Conservation (phyloP, 495 filamentous ascomycete genomes). For the Cryomyces antarcticus region DNA sequence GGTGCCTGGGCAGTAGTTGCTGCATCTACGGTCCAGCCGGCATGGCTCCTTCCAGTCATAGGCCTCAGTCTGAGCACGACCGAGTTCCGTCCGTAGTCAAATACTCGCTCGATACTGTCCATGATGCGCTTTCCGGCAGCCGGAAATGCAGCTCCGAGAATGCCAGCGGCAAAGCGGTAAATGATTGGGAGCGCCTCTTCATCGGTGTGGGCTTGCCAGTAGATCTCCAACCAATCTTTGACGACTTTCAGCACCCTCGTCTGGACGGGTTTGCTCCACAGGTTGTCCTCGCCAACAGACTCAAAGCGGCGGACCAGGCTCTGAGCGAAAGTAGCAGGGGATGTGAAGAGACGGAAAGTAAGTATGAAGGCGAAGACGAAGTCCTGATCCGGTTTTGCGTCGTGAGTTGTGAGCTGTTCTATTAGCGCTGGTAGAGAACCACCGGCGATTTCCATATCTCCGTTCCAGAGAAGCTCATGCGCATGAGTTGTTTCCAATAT, state of each 20-base stretch:
- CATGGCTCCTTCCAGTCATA: slow-evolving; percentile 72
- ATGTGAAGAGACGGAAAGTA: slow-evolving; percentile 88
- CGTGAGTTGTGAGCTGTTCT: slow-evolving; percentile 80
- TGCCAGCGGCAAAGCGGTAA: slow-evolving; percentile 52
- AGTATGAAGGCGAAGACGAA: slow-evolving; percentile 94
- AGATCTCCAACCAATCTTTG: slow-evolving; percentile 91
- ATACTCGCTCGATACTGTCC: slow-evolving; percentile 68
- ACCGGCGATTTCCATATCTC: slow-evolving; percentile 85
- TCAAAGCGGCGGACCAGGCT: slow-evolving; percentile 77
- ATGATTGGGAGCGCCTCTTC: slow-evolving; percentile 54
- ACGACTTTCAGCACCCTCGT: slow-evolving; percentile 89
- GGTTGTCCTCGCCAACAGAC: slow-evolving; percentile 59
- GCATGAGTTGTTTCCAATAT: slow-evolving; percentile 69
- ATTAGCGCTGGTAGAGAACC: slow-evolving; percentile 82
- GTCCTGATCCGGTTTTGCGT: slow-evolving; percentile 77
- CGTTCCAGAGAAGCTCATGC: slow-evolving; percentile 79
- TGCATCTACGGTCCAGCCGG: slow-evolving; percentile 46
- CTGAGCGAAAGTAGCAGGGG: slow-evolving; percentile 58
- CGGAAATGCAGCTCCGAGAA: slow-evolving; percentile 45
- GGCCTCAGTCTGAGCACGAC: slow-evolving; percentile 75
- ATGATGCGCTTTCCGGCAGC: slow-evolving; percentile 58
- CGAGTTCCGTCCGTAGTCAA: slow-evolving; percentile 40
- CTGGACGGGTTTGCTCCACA: slow-evolving; percentile 58
- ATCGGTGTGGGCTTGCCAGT: slow-evolving; percentile 77
- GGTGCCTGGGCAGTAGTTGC: slow-evolving; percentile 48